Conservation (phyloP, 805 yeast species). For the Pichia nanzhaoensis region DNA sequence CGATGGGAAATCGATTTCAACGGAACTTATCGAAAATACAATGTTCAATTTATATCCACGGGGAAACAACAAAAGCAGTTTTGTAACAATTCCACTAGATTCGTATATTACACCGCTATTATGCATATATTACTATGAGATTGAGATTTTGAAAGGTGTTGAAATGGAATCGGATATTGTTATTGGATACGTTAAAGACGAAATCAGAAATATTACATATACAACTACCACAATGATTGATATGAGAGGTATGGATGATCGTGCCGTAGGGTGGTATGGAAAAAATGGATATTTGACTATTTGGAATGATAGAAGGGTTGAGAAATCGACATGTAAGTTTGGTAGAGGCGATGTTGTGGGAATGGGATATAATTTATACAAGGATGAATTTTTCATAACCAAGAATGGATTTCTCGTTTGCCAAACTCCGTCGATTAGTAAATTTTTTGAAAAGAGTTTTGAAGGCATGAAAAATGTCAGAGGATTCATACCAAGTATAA, state of each 20-base stretch:
- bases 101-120: constrained; percentile 17
- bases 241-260: constrained; percentile 41
- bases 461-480: constrained; percentile 5
- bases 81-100: constrained; percentile 4
- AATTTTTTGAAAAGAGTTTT: constrained; percentile 6
- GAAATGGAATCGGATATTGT: constrained; percentile 35
- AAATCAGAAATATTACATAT: constrained; percentile 4
- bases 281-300: constrained; percentile 40
- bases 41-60: constrained; percentile 11
- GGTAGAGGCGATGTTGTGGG: constrained; percentile 66
- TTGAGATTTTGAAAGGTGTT: constrained; percentile 33
- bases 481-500: constrained; percentile 36
- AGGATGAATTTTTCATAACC: constrained; percentile 63
- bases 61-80: background rate
- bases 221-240: constrained; percentile 22
- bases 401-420: constrained; percentile 70
- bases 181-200: constrained; percentile 38
- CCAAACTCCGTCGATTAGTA: constrained; percentile 30
- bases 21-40: constrained; percentile 4
- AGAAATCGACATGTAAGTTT: constrained; percentile 38
- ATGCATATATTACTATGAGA: constrained; percentile 48
- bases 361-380: constrained; percentile 70
- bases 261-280: constrained; percentile 49
- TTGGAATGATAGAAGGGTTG: constrained; percentile 31
- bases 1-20: background rate